Conservation (phyloP, 805 yeast species). For the Naumovozyma baii region DNA sequence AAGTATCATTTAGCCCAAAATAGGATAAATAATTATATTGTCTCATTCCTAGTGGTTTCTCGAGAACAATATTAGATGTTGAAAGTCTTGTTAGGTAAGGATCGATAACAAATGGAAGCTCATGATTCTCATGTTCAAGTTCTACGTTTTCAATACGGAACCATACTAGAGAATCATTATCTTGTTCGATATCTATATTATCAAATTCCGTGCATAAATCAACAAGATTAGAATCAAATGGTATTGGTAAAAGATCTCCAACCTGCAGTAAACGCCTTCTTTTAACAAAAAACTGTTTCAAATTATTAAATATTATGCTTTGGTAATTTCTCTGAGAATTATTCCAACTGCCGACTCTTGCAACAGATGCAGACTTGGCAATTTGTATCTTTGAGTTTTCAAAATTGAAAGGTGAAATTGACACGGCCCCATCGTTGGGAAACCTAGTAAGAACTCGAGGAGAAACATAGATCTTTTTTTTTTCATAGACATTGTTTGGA, state of each 20-base stretch:
- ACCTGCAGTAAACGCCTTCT: constrained; percentile 46
- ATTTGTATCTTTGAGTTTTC: constrained; percentile 7
- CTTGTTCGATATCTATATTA: constrained; percentile 7
- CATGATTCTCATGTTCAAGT: constrained; percentile 16
- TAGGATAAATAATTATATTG: constrained; percentile 38
- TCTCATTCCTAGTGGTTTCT: constrained; percentile 28
- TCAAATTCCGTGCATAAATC: constrained; percentile 5
- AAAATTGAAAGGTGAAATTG: constrained; percentile 5
- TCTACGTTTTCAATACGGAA: constrained; percentile 52
- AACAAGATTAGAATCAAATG: constrained; percentile 42
- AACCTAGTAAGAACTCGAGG: constrained; percentile 21
- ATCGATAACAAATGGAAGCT: constrained; percentile 38
- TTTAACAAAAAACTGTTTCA: constrained; percentile 52
- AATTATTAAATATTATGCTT: constrained; percentile 39
- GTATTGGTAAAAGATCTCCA: constrained; percentile 69
- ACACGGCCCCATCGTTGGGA: constrained; percentile 3
- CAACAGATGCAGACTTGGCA: constrained; percentile 18
- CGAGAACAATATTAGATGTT: constrained; percentile 49
- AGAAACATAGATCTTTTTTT: constrained; percentile 11
- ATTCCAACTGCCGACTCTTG: constrained; percentile 21
- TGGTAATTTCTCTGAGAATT: constrained; percentile 25
- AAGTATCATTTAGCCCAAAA: constrained; percentile 35
- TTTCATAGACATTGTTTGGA: constrained; percentile 15
- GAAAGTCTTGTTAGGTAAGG: constrained; percentile 59
- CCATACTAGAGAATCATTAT: constrained; percentile 75